Base-by-base conservation (phyloP, 495 filamentous ascomycete species). In the Tuber calosporum region DNA sequence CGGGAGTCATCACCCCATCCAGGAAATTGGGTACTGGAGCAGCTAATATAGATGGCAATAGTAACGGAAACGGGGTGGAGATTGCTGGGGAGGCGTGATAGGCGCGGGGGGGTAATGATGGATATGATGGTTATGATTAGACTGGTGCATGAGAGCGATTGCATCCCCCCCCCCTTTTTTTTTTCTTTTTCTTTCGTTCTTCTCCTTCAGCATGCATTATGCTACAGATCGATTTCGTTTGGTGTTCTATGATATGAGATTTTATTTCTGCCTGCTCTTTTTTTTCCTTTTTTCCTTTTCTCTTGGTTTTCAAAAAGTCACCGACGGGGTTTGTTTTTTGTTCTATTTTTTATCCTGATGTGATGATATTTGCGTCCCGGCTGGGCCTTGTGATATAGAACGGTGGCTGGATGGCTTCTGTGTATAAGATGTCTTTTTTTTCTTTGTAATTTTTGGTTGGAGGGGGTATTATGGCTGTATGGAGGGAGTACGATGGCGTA, bases 1-100 rank as follows among this genome's bases (percentile, higher is more conserved):
- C 93, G 1, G 94, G 93, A 2, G 88, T 96, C 62, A 88, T 93
- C 79, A 94, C 93, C 30, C 92, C 92, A 15, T 95, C 91, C 81
- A 85, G 88, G 70, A 90, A 42, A 53, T 69, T 74, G 34, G 67
- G 53, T 19, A 43, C 30, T 34, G 36, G 34, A 4, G 45, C 22
- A 26, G 45, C 45, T 13, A 30, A 30, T 58, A 26, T 58, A 26
- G n/a, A 58, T 17, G 53, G 3, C 11, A 30, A 5, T 62, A 17
- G 53, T 7, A 53, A 71, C 40, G 67, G 72, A 38, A 66, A 38
- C 67, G 72, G 72, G 7, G 70, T 79, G 67, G 77, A 79, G 48
- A 79, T 78, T 79, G 68, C 72, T 37, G 75, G 75, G 30, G 72
- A 74, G 68, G 75, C 62, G 37, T 77, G 26, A 78, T 39, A 38